phyloP scores from a whole-genome alignment of 257 asterid species.

The Scutellaria barbata region DNA sequence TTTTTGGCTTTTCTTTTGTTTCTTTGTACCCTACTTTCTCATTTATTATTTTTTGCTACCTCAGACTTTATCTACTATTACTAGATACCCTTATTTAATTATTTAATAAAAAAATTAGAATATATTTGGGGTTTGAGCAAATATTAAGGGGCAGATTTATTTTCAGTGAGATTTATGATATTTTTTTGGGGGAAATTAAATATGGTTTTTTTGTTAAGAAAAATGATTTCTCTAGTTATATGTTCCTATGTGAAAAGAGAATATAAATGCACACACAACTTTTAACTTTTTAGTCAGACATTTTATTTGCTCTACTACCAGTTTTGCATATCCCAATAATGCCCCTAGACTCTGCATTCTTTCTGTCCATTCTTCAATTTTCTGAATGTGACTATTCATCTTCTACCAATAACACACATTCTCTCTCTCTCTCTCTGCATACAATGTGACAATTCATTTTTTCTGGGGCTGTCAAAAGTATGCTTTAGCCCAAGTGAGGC shows the following conservation, averaged over 20 bases:
- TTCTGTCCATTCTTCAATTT: constrained; percentile 40
- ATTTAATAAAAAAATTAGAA: too few relatives aligned
- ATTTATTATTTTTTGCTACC: background rate
- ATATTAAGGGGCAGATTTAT: too few relatives aligned
- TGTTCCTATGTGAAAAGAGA: background rate
- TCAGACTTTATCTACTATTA: background rate
- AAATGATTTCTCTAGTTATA: too few relatives aligned
- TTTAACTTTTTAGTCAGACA: constrained; percentile 28
- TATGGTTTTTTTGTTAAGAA: too few relatives aligned
- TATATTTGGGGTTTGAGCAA: too few relatives aligned
- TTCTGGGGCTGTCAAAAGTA: constrained; percentile 29
- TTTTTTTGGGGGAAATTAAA: too few relatives aligned
- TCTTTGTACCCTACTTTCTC: constrained; percentile 13
- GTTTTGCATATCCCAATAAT: constrained; percentile 35
- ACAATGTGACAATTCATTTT: constrained; percentile 34
- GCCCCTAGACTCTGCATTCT: constrained; percentile 41
- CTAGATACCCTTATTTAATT: background rate
- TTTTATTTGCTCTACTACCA: constrained; percentile 5
- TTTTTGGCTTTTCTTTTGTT: constrained; percentile 27
- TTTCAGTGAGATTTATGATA: too few relatives aligned
- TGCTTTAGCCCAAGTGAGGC: background rate
- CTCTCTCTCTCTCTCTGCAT: constrained; percentile 24
- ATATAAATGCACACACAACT: constrained; percentile 28
- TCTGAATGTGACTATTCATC: constrained; percentile 45
- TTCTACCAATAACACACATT: constrained; percentile 39